Evolutionary conservation across 2,329 filamentous ascomycete species (phyloP), one percentile per base, ranked within the genome.

Genomic region (Paecilomyces fulvus): DNA sequence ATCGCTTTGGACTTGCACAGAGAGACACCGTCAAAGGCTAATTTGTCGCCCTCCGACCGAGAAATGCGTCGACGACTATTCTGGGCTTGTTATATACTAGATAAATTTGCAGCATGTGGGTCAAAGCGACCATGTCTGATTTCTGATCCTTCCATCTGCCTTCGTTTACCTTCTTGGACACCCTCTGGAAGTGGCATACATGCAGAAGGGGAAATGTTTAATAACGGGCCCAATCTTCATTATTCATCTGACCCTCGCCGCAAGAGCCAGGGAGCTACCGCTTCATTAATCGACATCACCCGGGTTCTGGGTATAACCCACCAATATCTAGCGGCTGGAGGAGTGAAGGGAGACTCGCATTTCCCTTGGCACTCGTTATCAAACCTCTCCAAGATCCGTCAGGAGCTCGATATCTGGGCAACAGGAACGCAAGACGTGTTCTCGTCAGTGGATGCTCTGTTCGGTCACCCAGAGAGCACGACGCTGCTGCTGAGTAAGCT

Each of bases 321-420:
- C 65, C 83, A 86, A 58, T 95, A 95, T 70, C 79, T 95, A 52
- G 89, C 90, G 8, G 87, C 88, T 1, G 90, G 90, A 6, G 90
- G 90, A 31, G 89, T 94, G 56, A 94, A 92, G 72, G 89, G 89
- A 30, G 90, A 95, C 67, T 91, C 89, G 0, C 90, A 95, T 70
- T 95, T 95, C 61, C 90, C 90, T 9, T 95, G 90, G 90, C 90
- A 95, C 68, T 85, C 89, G 1, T 79, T 92, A 20, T 95, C 90
- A 5, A 92, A 88, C 59, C 78, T 95, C 1, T 94, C 90, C 54
- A 91, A 90, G 67, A 94, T 95, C 61, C 83, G 89, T 30, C 88
- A 92, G 61, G 89, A 94, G 65, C 78, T 95, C 23, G 89, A 95
- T 66, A 82, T 89, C 30, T 95, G 90, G 90, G 88, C 89, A 1